These are phyloP conservation scores for Aureobasidium sp. DNA, from an alignment of 2,329 filamentous ascomycete species.

Conservation along the genomic window DNA sequence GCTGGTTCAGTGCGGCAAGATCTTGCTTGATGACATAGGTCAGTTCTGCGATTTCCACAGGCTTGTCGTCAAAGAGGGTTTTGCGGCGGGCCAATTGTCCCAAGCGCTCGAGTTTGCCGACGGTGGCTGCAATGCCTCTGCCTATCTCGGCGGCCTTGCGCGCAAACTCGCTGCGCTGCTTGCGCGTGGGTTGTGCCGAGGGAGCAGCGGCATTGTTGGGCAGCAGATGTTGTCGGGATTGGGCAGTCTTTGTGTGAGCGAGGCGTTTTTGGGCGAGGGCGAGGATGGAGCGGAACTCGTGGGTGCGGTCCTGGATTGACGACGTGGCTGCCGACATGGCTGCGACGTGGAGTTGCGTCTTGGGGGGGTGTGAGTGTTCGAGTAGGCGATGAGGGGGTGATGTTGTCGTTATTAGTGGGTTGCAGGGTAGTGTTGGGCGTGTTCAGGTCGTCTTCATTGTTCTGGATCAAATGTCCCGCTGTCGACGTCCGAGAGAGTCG, in stretches of 20 bases:
- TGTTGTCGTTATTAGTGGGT: background rate
- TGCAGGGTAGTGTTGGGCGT: background rate
- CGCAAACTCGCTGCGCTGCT: conserved; percentile 78
- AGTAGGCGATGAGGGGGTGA: background rate
- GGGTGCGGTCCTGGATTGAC: conserved; percentile 92
- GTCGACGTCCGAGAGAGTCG: background rate
- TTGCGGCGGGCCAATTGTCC: conserved; percentile 92
- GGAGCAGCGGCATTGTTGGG: conserved; percentile 26
- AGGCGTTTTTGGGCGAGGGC: conserved; percentile 63
- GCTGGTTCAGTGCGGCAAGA: conserved; percentile 72
- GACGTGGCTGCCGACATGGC: conserved; percentile 30
- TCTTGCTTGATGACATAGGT: conserved; percentile 98
- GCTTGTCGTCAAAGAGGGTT: conserved; percentile 92
- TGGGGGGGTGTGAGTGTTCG: background rate
- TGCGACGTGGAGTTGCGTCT: background rate
- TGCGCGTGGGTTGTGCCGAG: conserved; percentile 24
- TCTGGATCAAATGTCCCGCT: background rate
- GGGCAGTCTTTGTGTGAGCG: conserved; percentile 64
- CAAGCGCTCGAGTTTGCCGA: conserved; percentile 89
- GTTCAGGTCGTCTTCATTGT: background rate
- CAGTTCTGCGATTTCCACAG: conserved; percentile 93
- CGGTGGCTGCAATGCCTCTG: conserved; percentile 80
- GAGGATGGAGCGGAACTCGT: conserved; percentile 89
- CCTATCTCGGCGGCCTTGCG: conserved; percentile 86
- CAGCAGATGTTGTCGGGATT: conserved; percentile 70